Evolutionary conservation across 305 asterid species (phyloP).

Genomic region (Plantago lanceolata): DNA sequence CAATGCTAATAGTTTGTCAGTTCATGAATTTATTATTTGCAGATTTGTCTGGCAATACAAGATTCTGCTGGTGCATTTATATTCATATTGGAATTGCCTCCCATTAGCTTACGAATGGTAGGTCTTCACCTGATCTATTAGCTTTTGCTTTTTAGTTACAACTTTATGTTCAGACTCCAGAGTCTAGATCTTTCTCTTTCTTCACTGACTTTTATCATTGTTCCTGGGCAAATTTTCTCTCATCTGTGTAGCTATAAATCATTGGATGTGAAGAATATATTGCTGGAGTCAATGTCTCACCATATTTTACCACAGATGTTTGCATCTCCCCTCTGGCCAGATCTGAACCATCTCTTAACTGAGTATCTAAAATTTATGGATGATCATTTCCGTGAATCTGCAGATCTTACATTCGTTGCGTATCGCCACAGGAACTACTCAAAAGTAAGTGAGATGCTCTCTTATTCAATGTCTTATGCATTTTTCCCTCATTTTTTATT

Average conservation of each 20-base stretch:
- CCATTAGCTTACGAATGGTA: slow-evolving; percentile 90
- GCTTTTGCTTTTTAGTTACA: slow-evolving; percentile 17
- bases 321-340: slow-evolving; percentile 81
- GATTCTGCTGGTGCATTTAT: slow-evolving; percentile 79
- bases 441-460: slow-evolving; percentile 52
- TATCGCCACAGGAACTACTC: slow-evolving; percentile 95
- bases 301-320: slow-evolving; percentile 94
- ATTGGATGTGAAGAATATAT: slow-evolving; percentile 93
- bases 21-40: slow-evolving; percentile 30
- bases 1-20: slow-evolving; percentile 18
- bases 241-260: slow-evolving; percentile 69
- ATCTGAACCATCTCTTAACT: slow-evolving; percentile 52
- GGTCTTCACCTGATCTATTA: slow-evolving; percentile 11
- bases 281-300: slow-evolving; percentile 87
- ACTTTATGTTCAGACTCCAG: neutral
- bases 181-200: slow-evolving; percentile 8
- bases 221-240: slow-evolving; percentile 22
- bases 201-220: slow-evolving; percentile 18
- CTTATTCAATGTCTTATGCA: slow-evolving; percentile 4
- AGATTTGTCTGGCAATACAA: slow-evolving; percentile 90
- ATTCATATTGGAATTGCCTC: slow-evolving; percentile 86
- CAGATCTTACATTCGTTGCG: slow-evolving; percentile 93
- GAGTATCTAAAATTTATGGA: slow-evolving; percentile 88
- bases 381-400: slow-evolving; percentile 90
- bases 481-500: neutral